Evolutionary conservation across 345 rosid genomes (phyloP).

Genomic region (Luvunga scandens): DNA sequence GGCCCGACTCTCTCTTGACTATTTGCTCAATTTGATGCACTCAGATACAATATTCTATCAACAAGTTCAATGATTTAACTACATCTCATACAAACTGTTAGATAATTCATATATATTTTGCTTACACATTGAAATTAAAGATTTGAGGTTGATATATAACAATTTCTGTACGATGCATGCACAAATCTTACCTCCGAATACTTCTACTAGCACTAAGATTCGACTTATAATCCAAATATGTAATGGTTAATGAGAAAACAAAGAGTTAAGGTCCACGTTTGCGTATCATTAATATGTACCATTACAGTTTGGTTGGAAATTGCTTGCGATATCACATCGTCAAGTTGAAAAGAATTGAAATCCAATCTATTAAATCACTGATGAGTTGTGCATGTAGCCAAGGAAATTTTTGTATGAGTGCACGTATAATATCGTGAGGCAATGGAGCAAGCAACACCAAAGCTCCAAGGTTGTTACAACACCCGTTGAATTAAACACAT

Average conservation of each 20-base stretch:
- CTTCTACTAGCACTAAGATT: too few species aligned
- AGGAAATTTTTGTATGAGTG: neutral
- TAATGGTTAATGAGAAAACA: too few species aligned
- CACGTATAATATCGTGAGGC: neutral
- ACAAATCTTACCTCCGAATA: too few species aligned
- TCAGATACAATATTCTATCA: neutral
- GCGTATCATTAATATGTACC: too few species aligned
- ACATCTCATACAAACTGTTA: neutral
- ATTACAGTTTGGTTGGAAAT: too few species aligned
- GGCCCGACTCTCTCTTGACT: neutral
- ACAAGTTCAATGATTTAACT: neutral
- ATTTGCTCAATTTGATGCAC: neutral
- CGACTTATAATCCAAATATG: neutral
- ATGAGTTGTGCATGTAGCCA: neutral
- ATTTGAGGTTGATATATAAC: too few species aligned
- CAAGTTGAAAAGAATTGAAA: neutral
- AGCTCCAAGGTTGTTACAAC: neutral
- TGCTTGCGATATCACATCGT: too few species aligned
- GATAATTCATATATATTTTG: too few species aligned
- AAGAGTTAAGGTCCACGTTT: too few species aligned
- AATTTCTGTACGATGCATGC: neutral
- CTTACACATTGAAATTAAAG: too few species aligned
- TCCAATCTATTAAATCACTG: neutral
- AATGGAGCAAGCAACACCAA: neutral
- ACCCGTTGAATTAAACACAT: neutral